phyloP scores from a whole-genome alignment of 805 yeast species.

The Saccharomycopsis lassenensis region DNA sequence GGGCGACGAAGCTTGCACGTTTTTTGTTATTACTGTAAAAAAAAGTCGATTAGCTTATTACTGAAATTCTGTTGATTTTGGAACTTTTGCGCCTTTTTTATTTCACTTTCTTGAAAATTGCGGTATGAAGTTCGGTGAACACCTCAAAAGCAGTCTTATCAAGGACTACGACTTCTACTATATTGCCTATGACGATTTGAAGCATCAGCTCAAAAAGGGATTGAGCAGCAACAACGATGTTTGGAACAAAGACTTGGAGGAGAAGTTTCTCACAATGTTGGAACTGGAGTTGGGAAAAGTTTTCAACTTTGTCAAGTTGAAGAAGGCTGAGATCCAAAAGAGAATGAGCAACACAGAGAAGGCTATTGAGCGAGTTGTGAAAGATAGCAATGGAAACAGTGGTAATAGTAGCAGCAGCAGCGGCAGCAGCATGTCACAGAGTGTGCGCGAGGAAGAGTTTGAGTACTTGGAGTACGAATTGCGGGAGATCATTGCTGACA shows the following conservation, averaged over 20 bases:
- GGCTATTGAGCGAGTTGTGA: constrained; percentile 57
- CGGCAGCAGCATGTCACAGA: constrained; percentile 27
- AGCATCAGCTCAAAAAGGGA: constrained; percentile 65
- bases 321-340: constrained; percentile 74
- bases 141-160: constrained; percentile 76
- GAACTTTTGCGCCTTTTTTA: too few species aligned
- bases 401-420: too few species aligned
- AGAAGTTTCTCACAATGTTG: constrained; percentile 59
- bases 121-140: constrained; percentile 94
- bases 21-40: too few species aligned
- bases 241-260: constrained; percentile 78
- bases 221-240: constrained; percentile 39
- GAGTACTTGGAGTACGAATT: constrained; percentile 66
- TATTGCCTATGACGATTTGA: constrained; percentile 83
- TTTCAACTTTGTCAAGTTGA: constrained; percentile 80
- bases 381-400: constrained; percentile 35
- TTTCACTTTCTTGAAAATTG: too few species aligned
- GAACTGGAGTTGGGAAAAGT: constrained; percentile 90
- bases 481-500: constrained; percentile 89
- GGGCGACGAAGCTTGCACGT: too few species aligned
- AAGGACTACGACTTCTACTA: constrained; percentile 87
- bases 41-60: too few species aligned
- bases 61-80: too few species aligned
- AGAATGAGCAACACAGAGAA: constrained; percentile 61
- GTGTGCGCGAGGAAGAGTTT: constrained; percentile 57